Evolutionary conservation across 257 asterid species (phyloP), one percentile per base, ranked within the genome.

Genomic region (Ocimum tenuiflorum): DNA sequence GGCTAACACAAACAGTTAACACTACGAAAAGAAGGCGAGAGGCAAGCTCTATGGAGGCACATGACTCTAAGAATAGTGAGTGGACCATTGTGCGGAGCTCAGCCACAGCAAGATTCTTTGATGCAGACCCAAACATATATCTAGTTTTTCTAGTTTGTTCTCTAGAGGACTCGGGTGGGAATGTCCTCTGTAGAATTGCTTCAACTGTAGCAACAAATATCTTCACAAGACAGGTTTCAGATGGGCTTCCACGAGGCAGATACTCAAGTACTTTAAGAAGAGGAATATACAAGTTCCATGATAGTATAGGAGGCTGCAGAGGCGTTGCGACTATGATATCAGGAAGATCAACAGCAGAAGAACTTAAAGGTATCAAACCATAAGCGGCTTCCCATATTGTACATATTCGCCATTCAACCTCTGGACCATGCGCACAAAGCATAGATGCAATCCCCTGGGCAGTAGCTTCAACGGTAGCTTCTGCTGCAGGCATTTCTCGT

Each of bases 351-450:
- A 94, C 95, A 19, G 83, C 95, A 36, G 95, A 92, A 68, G 99
- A 92, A 77, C 94, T 86, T 78, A 92, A 75, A 24, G 99, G 99
- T 80, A 94, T 88, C 75, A 94, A 78, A 51, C 99, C 99, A 73
- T 94, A 94, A 58, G 99, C 99, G 69, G 96, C 99, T 90, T 94
- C 99, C 99, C 99, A 94, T 60, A 94, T 88, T 50, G 99, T 94
- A 74, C 99, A 94, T 80, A 94, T 90, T 75, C 99, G 83, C 97
- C 99, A 94, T 75, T 94, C 97, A 49, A 90, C 99, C 84, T 94
- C 99, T 15, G 97, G 95, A 46, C 97, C 99, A 63, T 94, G 97
- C 65, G 99, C 97, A 67, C 99, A 94, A 70, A 94, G 99, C 99
- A 94, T 90, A 11, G 99, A 94, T 31, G 99, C 97, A 82, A 94